phyloP scores from a whole-genome alignment of 2,329 filamentous ascomycete species.

The Daldinia eschscholtzii region DNA sequence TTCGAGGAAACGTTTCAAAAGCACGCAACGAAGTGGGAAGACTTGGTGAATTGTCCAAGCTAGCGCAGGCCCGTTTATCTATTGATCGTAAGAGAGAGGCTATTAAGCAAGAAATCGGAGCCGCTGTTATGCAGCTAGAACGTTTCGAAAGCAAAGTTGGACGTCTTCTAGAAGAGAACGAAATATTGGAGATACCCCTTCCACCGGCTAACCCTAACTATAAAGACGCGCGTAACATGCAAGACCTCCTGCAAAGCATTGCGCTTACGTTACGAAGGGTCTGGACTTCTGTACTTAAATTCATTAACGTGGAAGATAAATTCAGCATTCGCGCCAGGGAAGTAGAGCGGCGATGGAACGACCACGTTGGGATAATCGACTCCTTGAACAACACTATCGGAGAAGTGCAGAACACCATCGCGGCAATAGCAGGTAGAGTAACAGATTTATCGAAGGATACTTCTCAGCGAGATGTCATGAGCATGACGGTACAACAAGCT shows the following conservation, averaged over 20 bases:
- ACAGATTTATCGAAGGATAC: background rate
- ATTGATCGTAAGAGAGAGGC: constrained; percentile 14
- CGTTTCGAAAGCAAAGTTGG: background rate
- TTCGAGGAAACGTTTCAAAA: background rate
- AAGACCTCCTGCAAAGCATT: background rate
- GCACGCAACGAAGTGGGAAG: constrained; percentile 23
- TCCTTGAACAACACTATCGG: background rate
- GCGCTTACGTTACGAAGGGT: background rate
- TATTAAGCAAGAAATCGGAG: background rate
- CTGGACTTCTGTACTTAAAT: background rate
- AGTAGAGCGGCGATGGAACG: background rate
- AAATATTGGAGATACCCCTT: background rate
- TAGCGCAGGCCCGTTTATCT: constrained; percentile 27
- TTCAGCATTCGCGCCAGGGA: background rate
- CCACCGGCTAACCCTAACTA: background rate
- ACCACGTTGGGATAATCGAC: background rate
- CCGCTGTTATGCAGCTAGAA: background rate
- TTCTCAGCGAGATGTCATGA: background rate
- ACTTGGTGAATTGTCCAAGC: constrained; percentile 19
- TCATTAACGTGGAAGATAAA: background rate
- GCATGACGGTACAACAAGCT: constrained; percentile 18
- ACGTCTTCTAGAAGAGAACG: constrained; percentile 4
- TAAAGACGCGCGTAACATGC: background rate
- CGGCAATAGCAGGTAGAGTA: background rate
- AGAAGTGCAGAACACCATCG: background rate